Evolutionary conservation across 345 rosid species (phyloP), one percentile per base, ranked within the genome.

Genomic region (Salix arbutifolia): DNA sequence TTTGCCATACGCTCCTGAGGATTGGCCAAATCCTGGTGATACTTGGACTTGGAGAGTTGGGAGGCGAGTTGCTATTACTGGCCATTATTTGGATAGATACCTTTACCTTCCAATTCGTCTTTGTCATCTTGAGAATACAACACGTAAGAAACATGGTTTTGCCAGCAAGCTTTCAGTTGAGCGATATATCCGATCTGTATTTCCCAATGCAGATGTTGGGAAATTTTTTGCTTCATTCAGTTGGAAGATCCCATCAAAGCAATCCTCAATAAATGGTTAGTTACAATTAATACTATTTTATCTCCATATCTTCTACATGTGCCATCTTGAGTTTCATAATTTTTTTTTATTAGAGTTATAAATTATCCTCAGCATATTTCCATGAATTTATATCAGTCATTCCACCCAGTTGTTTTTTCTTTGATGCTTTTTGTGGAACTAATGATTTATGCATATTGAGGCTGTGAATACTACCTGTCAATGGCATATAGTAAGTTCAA

Each of bases 31-130:
- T 66, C 86, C 92, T 0, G 97, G 97, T 17, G 97, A 95, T 80
- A 84, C 76, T 48, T 95, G 99, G 97, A 73, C 74, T 56, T 95
- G 99, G 99, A 88, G 80, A 75, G 99, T 93, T 69, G 99, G 99
- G 75, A 91, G 30, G 82, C 87, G 97, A 86, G 85, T 83, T 62
- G 75, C 58, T 53, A 16, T 1, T 65, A 53, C 79, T 8, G 97
- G 97, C 21, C 69, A 85, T 72, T 88, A 79, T 70, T 65, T 50
- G 16, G 99, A 95, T 72, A 79, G 97, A 74, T 90, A 89, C 83
- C 73, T 95, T 18, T 95, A 88, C 84, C 90, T 85, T 80, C 99
- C 98, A 3, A 82, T 38, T 70, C 81, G 79, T 70, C 87, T 92
- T 74, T 67, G 44, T 56, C 33, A 18, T 61, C 61, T 44, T 38